Evolutionary conservation across 352 stramenopile genomes (phyloP), one percentile per base, ranked within the genome.

Genomic region (Pythium apleroticum): DNA sequence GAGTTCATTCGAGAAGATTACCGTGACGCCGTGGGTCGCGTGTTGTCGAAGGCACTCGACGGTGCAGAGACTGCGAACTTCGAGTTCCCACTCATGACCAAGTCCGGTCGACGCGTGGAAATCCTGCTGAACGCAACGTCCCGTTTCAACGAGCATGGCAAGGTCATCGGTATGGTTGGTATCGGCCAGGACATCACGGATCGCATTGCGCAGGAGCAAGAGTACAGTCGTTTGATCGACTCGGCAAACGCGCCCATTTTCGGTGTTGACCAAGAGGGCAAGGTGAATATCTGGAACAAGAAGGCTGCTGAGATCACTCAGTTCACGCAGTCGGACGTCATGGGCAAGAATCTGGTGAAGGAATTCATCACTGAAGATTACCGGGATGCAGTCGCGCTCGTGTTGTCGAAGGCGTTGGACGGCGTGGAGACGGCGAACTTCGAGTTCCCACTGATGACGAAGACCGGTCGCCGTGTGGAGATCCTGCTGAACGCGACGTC

Each of bases 301-400:
- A 92, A 92, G 60, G 88, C 76, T 20, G 66, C 72, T 0, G 76
- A 94, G 56, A 82, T 91, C 49, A 95, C 83, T 11, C 82, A 91
- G 46, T 91, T 89, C 52, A 59, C 72, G 10, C 67, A 72, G 9
- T 62, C 79, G 30, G 83, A 95, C 49, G 81, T 88, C 0, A 80
- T 86, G 25, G 74, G 74, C 20, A 63, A 81, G n/a, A 70, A 81
- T 14, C 43, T 88, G 20, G 77, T 86, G 15, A 68, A 75, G 14
- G 79, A 66, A 35, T 91, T 89, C 52, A 88, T 92, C 20, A 75
- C 78, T 3, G 71, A 74, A 24, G 81, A 88, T 22, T 91, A 87
- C 55, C 72, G 72, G 3, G 67, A 77, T 50, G 77, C 79, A 3
- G 86, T 96, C 50, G 68, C 77, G 41, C 71, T 78, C 10, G 80